phyloP scores from a whole-genome alignment of 75 land plant species.

The Picea glauca region DNA sequence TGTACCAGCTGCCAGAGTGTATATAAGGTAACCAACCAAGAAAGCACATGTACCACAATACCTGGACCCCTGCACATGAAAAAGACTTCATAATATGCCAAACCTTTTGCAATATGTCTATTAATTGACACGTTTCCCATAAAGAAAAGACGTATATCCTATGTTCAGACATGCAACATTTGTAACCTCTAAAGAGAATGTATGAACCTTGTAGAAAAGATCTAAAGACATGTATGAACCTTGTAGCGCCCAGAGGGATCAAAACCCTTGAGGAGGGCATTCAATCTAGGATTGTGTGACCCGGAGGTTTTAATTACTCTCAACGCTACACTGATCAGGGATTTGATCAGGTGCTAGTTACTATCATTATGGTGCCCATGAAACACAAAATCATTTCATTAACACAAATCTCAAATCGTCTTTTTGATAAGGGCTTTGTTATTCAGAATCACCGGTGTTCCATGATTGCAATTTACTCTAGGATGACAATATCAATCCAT shows the following conservation, averaged over 20 bases:
- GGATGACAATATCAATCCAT: background rate
- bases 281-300: too few species aligned
- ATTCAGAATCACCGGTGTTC: too few species aligned
- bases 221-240: background rate
- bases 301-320: too few species aligned
- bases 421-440: background rate
- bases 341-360: too few species aligned
- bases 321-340: background rate
- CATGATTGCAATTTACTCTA: background rate
- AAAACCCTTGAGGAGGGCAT: too few species aligned
- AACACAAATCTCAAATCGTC: background rate
- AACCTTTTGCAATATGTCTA: background rate
- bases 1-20: conserved; percentile 14
- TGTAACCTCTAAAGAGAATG: background rate
- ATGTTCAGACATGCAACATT: background rate
- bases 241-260: too few species aligned
- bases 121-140: background rate
- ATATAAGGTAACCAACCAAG: conserved; percentile 8
- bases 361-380: too few species aligned
- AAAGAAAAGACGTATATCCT: background rate
- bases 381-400: background rate
- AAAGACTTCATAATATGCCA: background rate
- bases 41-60: background rate
- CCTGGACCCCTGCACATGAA: conserved; percentile 14
- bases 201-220: background rate